These are phyloP conservation scores for Aspergillus bombycis DNA, from an alignment of 2,329 filamentous ascomycete species.

Conservation along the genomic window DNA sequence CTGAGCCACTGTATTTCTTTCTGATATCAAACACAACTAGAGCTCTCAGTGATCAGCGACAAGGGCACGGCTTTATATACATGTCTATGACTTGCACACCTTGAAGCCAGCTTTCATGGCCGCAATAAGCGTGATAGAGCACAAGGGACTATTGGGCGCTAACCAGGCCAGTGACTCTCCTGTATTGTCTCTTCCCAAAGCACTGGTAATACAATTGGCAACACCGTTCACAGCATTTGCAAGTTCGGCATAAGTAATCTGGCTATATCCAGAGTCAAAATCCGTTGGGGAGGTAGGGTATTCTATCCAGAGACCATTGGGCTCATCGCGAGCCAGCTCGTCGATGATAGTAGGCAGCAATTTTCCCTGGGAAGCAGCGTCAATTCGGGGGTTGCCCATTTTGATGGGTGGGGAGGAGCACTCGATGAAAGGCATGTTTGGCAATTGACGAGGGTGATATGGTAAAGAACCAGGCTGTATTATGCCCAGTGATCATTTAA, in stretches of 20 bases:
- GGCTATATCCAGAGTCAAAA: not conserved
- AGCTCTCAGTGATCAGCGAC: slow-evolving; percentile 7
- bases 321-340: slow-evolving; percentile 1
- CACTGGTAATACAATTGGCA: slow-evolving; percentile 6
- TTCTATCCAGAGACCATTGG: slow-evolving; percentile 3
- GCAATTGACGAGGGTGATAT: not conserved
- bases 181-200: slow-evolving; percentile 1
- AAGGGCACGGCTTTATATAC: slow-evolving; percentile 1
- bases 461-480: not conserved
- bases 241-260: slow-evolving; percentile 6
- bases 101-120: slow-evolving; percentile 8
- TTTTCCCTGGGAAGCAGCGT: slow-evolving; percentile 1
- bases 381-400: not conserved
- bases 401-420: not conserved
- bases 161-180: slow-evolving; percentile 5
- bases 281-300: not conserved
- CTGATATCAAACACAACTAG: slow-evolving; percentile 3
- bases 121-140: slow-evolving; percentile 6
- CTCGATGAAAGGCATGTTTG: slow-evolving; percentile 1
- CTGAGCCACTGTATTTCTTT: not conserved
- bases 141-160: slow-evolving; percentile 6
- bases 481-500: not conserved
- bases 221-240: slow-evolving; percentile 4
- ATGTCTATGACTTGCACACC: slow-evolving; percentile 8
- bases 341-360: not conserved